Base-by-base conservation (phyloP, 1,284 basidiomycete genomes). In the Ceraceosorus guamensis region DNA sequence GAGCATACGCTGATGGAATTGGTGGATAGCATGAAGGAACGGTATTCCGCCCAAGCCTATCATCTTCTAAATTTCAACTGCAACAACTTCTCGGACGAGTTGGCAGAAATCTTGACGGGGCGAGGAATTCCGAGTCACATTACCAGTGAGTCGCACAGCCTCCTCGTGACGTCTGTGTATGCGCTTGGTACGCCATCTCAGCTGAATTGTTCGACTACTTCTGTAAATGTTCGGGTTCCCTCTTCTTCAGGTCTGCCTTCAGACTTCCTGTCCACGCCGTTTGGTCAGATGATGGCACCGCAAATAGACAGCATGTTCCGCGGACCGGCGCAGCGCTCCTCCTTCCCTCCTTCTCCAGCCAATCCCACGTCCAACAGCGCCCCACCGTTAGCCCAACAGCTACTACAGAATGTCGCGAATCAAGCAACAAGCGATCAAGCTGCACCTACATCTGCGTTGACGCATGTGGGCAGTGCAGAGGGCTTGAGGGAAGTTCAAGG, bases 261-360 rank as follows among this genome's bases (percentile, higher is more conserved):
- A 8, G 89, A 93, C 67, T 92, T 95, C 76, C 82, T 95, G 24
- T 85, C 88, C 0, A 93, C 91, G 0, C 88, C 91, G 0, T 89
- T 95, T 61, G 91, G 91, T 5, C 83, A 84, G n/a, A 84, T 86
- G 3, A 80, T 93, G 43, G 83, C 86, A 1, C 90, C 90, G 0
- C 89, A 86, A 44, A 92, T 95, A 61, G 90, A 93, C 69, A 52
- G 63, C 55, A 66, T 66, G 65, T 66, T 67, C 53, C 53, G 37
- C 10, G 53, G 49, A 13, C 50, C 35, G 43, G 24, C 35, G 39
- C 30, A 52, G 10, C 46, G n/a, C n/a, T n/a, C n/a, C n/a, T n/a
- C n/a, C n/a, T n/a, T n/a, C 8, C 37, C 37, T 41, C 8, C 37
- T 8, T 8, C 8, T 41, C 8, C 37, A 8, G 37, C 8, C 37